Percentiles rank a stretch among this genome's conserved stretches.
Conservation (phyloP, 2,329 filamentous ascomycete species). For the Bipolaris victoriae region DNA sequence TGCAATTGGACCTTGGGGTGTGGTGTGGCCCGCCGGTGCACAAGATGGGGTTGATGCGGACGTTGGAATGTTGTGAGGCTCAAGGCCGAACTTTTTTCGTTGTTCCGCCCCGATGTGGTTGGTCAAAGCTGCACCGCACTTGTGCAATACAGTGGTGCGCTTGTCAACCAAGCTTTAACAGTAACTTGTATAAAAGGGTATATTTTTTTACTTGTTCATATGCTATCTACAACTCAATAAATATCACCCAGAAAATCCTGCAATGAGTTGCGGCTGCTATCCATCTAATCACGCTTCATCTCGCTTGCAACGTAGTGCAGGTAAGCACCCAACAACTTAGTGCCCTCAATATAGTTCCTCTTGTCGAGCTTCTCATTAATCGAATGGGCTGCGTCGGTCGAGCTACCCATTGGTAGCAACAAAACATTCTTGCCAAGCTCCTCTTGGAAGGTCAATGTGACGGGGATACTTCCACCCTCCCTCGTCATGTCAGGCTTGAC, state of each 20-base stretch:
- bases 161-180: neutral
- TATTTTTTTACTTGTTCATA: slow-evolving; percentile 11
- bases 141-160: neutral
- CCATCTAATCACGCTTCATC: slow-evolving; percentile 57
- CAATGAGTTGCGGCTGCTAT: neutral
- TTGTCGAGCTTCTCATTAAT: slow-evolving; percentile 99
- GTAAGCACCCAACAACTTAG: slow-evolving; percentile 92
- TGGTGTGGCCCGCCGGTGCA: slow-evolving; percentile 10
- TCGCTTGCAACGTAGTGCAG: slow-evolving; percentile 96
- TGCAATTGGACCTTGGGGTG: slow-evolving; percentile 27
- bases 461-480: slow-evolving; percentile 95
- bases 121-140: slow-evolving; percentile 11
- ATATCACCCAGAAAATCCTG: neutral
- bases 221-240: neutral
- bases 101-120: slow-evolving; percentile 32
- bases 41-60: slow-evolving; percentile 15
- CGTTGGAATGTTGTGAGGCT: slow-evolving; percentile 20
- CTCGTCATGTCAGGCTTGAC: slow-evolving; percentile 93
- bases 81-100: slow-evolving; percentile 35
- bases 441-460: slow-evolving; percentile 96
- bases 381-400: slow-evolving; percentile 93
- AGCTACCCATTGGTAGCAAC: slow-evolving; percentile 94
- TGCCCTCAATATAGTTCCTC: slow-evolving; percentile 97
- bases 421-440: slow-evolving; percentile 98
- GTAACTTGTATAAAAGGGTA: slow-evolving; percentile 7